A percentile compares a stretch with the other conserved stretches of the same genome.
These are phyloP conservation scores for Aspergillus felis DNA, from an alignment of 2,329 filamentous ascomycete species.

Conservation along the genomic window DNA sequence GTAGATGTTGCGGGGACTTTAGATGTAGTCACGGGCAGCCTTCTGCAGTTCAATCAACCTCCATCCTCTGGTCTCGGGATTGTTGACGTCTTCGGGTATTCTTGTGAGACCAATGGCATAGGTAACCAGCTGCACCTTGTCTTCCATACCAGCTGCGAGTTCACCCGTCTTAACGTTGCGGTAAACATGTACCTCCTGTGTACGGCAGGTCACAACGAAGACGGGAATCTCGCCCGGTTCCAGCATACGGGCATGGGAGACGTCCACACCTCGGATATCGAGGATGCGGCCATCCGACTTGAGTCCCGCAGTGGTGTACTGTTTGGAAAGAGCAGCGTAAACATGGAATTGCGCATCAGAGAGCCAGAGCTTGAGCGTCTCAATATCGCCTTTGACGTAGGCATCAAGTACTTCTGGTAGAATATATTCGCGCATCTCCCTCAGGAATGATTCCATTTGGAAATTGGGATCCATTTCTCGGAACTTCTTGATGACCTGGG, in stretches of 20 bases:
- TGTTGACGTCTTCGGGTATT: constrained; percentile 91
- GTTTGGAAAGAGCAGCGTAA: constrained; percentile 93
- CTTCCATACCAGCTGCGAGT: constrained; percentile 94
- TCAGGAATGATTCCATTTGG: constrained; percentile 90
- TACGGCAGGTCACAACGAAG: constrained; percentile 94
- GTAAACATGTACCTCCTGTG: constrained; percentile 97
- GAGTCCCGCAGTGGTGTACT: constrained; percentile 88
- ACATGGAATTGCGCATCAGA: constrained; percentile 95
- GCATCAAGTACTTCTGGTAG: constrained; percentile 95
- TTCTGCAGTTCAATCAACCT: constrained; percentile 98
- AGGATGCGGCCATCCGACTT: constrained; percentile 93
- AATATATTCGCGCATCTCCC: constrained; percentile 96
- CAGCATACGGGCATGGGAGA: constrained; percentile 44
- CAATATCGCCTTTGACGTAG: constrained; percentile 92
- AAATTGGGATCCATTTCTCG: constrained; percentile 92
- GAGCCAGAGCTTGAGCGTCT: constrained; percentile 90
- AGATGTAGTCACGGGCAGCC: constrained; percentile 86
- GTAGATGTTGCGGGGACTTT: constrained; percentile 27
- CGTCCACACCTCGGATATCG: constrained; percentile 92
- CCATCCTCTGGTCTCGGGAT: constrained; percentile 95
- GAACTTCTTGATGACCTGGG: constrained; percentile 97
- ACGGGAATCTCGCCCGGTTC: constrained; percentile 63
- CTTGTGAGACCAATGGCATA: constrained; percentile 96
- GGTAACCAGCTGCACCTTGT: constrained; percentile 96
- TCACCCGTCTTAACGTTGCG: constrained; percentile 84